A percentile compares a stretch with the other conserved stretches of the same genome.
Conservation (phyloP, 2,329 filamentous ascomycete genomes). For the Exophiala mesophila region DNA sequence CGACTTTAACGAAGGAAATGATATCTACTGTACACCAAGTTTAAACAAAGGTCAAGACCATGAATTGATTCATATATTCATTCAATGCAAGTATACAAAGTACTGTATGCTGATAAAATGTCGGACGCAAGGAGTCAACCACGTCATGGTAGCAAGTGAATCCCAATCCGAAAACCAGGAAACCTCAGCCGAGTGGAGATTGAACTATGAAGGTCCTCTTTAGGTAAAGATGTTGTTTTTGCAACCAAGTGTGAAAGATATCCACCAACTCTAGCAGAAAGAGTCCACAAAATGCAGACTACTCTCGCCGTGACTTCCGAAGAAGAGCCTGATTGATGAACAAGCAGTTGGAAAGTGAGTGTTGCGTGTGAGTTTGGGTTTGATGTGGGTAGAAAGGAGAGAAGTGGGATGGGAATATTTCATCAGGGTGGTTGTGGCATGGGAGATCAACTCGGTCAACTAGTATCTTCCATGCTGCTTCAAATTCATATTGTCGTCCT, state of each 20-base stretch:
- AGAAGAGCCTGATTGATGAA: constrained; percentile 25
- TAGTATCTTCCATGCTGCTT: too few species aligned
- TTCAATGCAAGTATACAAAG: too few species aligned
- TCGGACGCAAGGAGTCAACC: constrained; percentile 28
- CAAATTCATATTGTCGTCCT: too few species aligned
- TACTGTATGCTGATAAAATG: constrained; percentile 15
- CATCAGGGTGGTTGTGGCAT: too few species aligned
- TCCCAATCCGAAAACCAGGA: constrained; percentile 4
- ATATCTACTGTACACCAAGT: too few species aligned
- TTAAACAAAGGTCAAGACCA: too few species aligned
- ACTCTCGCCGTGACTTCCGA: constrained; percentile 21
- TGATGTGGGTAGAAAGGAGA: too few species aligned
- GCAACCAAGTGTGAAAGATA: constrained; percentile 24
- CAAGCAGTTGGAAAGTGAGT: constrained; percentile 28
- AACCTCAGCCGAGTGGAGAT: constrained; percentile 7
- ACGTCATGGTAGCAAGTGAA: constrained; percentile 21
- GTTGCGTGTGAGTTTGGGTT: constrained; percentile 20
- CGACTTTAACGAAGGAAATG: constrained; percentile 12
- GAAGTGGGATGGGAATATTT: too few species aligned
- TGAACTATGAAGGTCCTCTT: constrained; percentile 28
- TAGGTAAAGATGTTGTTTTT: constrained; percentile 13
- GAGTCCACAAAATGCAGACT: constrained; percentile 21
- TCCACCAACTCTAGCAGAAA: constrained; percentile 25
- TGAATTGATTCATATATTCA: too few species aligned
- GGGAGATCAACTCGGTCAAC: too few species aligned